Conservation (phyloP, 345 rosid genomes). For the Lepidium africanum region DNA sequence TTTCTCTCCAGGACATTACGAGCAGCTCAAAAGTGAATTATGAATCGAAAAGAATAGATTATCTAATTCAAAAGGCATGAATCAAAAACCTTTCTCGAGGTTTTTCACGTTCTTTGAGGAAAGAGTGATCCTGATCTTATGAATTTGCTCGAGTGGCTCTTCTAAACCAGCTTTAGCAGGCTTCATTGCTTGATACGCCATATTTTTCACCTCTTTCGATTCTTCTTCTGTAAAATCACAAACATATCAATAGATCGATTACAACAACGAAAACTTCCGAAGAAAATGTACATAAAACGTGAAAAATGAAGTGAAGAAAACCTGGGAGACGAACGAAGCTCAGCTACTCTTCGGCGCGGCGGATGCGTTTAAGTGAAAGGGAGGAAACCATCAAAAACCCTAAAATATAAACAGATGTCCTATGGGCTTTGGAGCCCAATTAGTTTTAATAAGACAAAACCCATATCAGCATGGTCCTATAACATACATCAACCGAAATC, state of each 20-base stretch:
- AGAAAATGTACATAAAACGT: background rate
- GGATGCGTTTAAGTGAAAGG: background rate
- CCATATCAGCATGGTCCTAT: too few relatives aligned
- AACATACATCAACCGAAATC: too few relatives aligned
- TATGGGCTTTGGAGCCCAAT: background rate
- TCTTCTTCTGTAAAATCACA: background rate
- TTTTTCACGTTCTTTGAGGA: conserved; percentile 79
- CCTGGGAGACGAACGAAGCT: background rate
- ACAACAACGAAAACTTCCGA: background rate
- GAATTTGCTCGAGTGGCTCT: conserved; percentile 60
- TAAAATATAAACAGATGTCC: background rate
- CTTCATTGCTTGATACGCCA: conserved; percentile 48
- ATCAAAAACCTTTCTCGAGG: conserved; percentile 56
- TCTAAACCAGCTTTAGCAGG: conserved; percentile 57
- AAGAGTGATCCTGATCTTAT: conserved; percentile 76
- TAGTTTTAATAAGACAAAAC: too few relatives aligned
- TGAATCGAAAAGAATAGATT: background rate
- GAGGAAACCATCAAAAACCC: too few relatives aligned
- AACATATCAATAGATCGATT: background rate
- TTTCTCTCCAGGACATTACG: background rate
- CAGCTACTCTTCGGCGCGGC: background rate
- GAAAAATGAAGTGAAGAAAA: background rate
- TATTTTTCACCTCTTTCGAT: conserved; percentile 8
- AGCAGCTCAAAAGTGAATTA: background rate
- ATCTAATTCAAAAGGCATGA: background rate